phyloP scores from a whole-genome alignment of 2,329 filamentous ascomycete species.

The Trichoderma citrinoviride region DNA sequence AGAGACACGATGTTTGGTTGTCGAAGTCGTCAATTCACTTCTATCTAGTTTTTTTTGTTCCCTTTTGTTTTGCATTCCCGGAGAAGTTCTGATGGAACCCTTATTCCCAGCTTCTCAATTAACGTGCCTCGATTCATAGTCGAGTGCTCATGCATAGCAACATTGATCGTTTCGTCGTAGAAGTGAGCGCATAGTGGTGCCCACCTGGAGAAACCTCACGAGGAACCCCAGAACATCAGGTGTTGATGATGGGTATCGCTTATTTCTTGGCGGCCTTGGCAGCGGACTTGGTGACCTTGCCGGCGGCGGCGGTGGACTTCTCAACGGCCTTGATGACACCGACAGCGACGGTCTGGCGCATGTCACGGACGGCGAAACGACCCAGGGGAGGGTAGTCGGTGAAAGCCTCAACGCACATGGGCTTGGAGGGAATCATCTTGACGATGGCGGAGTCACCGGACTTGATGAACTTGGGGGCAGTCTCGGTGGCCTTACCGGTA shows the following conservation, averaged over 20 bases:
- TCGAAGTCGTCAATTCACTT: constrained; percentile 38
- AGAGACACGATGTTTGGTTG: constrained; percentile 8
- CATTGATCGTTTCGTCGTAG: constrained; percentile 46
- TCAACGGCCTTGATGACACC: constrained; percentile 91
- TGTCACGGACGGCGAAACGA: constrained; percentile 99
- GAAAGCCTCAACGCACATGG: constrained; percentile 99
- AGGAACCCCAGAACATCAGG: constrained; percentile 29
- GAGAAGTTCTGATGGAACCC: constrained; percentile 43
- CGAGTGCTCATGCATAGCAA: constrained; percentile 46
- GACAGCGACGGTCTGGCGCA: constrained; percentile 86
- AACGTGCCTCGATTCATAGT: constrained; percentile 42
- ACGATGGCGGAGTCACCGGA: constrained; percentile 99
- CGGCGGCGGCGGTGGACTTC: constrained; percentile 56
- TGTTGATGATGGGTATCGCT: constrained; percentile 34
- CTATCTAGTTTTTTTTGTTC: constrained; percentile 49
- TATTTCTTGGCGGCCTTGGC: constrained; percentile 76
- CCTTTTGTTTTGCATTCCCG: constrained; percentile 47
- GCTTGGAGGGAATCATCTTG: constrained; percentile 99
- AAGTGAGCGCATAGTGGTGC: constrained; percentile 40
- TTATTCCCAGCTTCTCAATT: constrained; percentile 42
- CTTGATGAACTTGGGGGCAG: constrained; percentile 99
- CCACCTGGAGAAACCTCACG: constrained; percentile 29
- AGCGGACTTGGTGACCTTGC: constrained; percentile 71
- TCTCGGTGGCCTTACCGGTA: constrained; percentile 96
- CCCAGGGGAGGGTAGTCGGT: constrained; percentile 99